These are phyloP conservation scores for Xeromyces bisporus DNA, from an alignment of 495 filamentous ascomycete genomes.

Conservation along the genomic window DNA sequence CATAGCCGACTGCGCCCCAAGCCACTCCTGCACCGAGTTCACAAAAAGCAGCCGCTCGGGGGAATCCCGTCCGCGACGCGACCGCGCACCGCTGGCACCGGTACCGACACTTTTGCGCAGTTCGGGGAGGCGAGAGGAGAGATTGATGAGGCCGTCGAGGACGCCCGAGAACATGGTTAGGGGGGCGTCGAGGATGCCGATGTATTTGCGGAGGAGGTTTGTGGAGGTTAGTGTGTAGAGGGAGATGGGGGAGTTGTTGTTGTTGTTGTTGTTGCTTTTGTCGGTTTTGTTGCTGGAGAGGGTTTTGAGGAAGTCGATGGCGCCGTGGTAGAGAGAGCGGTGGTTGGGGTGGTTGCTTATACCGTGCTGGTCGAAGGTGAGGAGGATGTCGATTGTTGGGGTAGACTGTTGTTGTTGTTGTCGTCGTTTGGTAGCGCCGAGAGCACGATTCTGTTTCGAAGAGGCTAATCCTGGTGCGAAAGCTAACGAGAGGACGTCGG, in stretches of 20 bases:
- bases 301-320: slow-evolving; percentile 46
- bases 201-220: slow-evolving; percentile 61
- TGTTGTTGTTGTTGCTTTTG: slow-evolving; percentile 44
- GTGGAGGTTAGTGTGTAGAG: slow-evolving; percentile 69
- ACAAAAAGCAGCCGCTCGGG: slow-evolving; percentile 50
- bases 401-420: slow-evolving; percentile 20
- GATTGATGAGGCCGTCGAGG: slow-evolving; percentile 18
- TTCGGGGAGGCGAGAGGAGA: slow-evolving; percentile 13
- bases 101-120: slow-evolving; percentile 4
- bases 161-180: slow-evolving; percentile 38
- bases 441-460: neutral
- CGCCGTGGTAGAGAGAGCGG: slow-evolving; percentile 69
- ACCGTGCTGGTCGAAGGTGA: slow-evolving; percentile 74
- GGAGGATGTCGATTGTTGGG: slow-evolving; percentile 57
- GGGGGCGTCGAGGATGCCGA: slow-evolving; percentile 53
- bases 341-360: slow-evolving; percentile 85
- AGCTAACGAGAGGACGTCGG: slow-evolving; percentile 45
- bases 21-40: slow-evolving; percentile 40
- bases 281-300: slow-evolving; percentile 46
- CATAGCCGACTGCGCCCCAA: slow-evolving; percentile 72
- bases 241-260: slow-evolving; percentile 56
- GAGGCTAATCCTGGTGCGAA: slow-evolving; percentile 44
- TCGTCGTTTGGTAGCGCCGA: slow-evolving; percentile 6
- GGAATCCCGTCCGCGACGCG: slow-evolving; percentile 15
- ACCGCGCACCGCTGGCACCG: too few relatives aligned